Evolutionary conservation across 352 stramenopile genomes (phyloP), one percentile per base, ranked within the genome.

Genomic region (Phytophthora multivora): DNA sequence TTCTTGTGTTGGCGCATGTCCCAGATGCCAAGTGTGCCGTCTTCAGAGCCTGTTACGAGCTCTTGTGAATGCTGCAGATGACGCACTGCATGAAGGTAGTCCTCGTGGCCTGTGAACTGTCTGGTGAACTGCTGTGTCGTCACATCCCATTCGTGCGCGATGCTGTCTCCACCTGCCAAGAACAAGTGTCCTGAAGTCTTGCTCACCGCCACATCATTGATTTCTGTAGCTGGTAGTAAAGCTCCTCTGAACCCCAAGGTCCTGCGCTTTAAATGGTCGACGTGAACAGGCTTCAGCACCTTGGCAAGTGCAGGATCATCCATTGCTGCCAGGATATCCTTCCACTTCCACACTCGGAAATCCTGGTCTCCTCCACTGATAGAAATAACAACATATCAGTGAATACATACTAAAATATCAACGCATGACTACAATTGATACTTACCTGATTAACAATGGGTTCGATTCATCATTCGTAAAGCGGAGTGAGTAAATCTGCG

Each of bases 321-420:
- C 46, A 83, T n/a, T 15, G 77, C 79, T n/a, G 54, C 49, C 9
- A 74, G 42, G 41, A 93, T 85, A 28, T 91, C 71, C 38, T 73
- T 75, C 83, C 83, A 93, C n/a, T 63, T 73, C 83, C 83, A 93
- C 31, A 91, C 77, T 12, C 83, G 80, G 60, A 90, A 85, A 45
- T 93, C 83, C 52, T 89, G 81, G 43, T 93, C 83, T n/a, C 81
- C 81, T 36, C 81, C 83, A 57, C 83, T 92, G 16, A 31, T 31
- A 21, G 9, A 26, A 38, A 46, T 11, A 43, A 33, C 48, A 41
- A 51, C 26, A 11, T 64, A 57, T 42, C 15, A 56, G 62, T 28
- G 38, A 31, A 10, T 19, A 30, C 8, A 2, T 41, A 33, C 10
- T 9, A 33, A 13, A 33, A 33, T 13, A 42, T 38, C 40, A 26